phyloP scores from a whole-genome alignment of 2,329 filamentous ascomycete genomes.

The Colletotrichum navitas region DNA sequence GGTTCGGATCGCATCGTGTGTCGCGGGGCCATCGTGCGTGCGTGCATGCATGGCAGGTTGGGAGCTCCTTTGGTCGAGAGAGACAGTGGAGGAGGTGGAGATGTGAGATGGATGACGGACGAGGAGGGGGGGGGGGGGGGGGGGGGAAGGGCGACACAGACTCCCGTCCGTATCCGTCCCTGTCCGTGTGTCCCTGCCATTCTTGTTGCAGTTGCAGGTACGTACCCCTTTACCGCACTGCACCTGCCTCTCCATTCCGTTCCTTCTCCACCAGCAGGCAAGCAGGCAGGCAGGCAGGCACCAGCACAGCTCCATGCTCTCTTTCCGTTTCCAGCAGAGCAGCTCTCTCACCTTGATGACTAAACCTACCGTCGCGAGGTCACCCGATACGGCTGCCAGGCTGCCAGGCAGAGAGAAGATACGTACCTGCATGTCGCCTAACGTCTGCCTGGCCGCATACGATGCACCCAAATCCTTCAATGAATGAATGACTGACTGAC shows the following conservation, averaged over 20 bases:
- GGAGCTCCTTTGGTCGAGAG: no score
- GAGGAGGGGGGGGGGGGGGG: not conserved
- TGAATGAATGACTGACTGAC: not conserved
- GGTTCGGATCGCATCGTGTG: constrained; percentile 6
- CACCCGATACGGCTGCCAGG: constrained; percentile 21
- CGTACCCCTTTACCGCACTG: not conserved
- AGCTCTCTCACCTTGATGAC: constrained; percentile 3
- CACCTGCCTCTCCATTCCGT: constrained; percentile 6
- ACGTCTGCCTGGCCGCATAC: constrained; percentile 25
- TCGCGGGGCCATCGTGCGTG: not conserved
- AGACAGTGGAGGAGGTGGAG: not conserved
- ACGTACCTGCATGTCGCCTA: not conserved
- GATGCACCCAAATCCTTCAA: not conserved
- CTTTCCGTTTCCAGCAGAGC: not conserved
- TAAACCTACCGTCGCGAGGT: constrained; percentile 1
- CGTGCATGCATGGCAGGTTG: not conserved
- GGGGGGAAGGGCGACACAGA: not conserved
- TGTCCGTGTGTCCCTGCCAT: not conserved
- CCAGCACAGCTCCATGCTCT: not conserved
- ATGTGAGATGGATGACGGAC: not conserved
- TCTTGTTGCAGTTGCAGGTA: not conserved
- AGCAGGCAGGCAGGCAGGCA: constrained; percentile 17
- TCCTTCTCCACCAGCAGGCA: constrained; percentile 21
- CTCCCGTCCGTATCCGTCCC: constrained; percentile 7
- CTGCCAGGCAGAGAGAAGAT: not conserved